Evolutionary conservation across 2,329 filamentous ascomycete species (phyloP).

Genomic region (Septoria petroselini): DNA sequence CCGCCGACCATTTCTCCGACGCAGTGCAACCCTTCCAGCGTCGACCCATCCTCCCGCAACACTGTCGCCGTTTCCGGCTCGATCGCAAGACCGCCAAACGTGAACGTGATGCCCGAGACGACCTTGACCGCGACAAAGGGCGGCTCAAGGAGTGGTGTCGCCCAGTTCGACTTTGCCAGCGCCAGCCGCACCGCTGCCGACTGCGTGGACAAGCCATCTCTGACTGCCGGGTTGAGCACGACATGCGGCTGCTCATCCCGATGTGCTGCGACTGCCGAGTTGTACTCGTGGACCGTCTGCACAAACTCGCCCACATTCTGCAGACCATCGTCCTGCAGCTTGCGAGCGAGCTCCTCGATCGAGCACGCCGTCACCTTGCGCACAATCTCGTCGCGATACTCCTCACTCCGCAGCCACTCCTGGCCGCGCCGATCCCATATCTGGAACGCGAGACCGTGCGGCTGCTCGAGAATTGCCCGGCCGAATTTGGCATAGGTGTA

Average conservation of each 20-base stretch:
- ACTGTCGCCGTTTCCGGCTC: constrained; percentile 55
- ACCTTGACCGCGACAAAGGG: constrained; percentile 65
- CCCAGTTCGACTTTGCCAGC: constrained; percentile 65
- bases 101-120: constrained; percentile 65
- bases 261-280: constrained; percentile 53
- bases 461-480: constrained; percentile 58
- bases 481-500: constrained; percentile 68
- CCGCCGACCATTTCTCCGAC: constrained; percentile 66
- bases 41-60: constrained; percentile 44
- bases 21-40: constrained; percentile 58
- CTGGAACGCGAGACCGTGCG: constrained; percentile 59
- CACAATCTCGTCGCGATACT: constrained; percentile 60
- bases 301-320: constrained; percentile 48
- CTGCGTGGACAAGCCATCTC: constrained; percentile 61
- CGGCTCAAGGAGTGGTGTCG: constrained; percentile 53
- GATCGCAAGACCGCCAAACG: constrained; percentile 62
- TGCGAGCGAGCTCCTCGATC: constrained; percentile 56
- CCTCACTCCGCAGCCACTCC: constrained; percentile 57
- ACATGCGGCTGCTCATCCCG: constrained; percentile 45
- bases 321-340: constrained; percentile 50
- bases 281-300: constrained; percentile 55
- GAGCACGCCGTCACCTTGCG: constrained; percentile 51
- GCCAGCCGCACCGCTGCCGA: constrained; percentile 45
- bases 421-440: constrained; percentile 58
- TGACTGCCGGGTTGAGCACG: constrained; percentile 59